Evolutionary conservation across 1,284 basidiomycete species (phyloP).

Genomic region (Sporisorium graminicola): DNA sequence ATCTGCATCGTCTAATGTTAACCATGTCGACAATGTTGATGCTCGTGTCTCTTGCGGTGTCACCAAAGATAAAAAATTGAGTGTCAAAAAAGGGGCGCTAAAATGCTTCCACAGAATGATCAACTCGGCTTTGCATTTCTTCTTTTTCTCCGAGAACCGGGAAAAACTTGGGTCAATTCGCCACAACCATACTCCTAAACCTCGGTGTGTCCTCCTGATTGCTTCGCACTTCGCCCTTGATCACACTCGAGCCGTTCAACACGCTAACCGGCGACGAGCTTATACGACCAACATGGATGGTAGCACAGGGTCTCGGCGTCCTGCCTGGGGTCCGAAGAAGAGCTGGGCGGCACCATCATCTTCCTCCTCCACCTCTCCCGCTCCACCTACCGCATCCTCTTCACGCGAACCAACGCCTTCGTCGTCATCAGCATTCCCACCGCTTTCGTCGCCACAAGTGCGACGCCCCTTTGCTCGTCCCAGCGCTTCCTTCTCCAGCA

Average conservation of each 20-base stretch:
- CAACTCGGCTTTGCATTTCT: slow-evolving; percentile 36
- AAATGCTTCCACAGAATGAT: slow-evolving; percentile 8
- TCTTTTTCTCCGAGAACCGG: slow-evolving; percentile 14
- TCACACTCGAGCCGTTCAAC: background rate
- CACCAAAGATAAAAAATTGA: background rate
- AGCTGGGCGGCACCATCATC: slow-evolving; percentile 13
- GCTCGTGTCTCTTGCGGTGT: background rate
- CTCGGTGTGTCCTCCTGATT: background rate
- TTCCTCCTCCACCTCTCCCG: slow-evolving; percentile 4
- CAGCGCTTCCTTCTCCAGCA: background rate
- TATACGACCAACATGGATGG: slow-evolving; percentile 9
- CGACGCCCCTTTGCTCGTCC: slow-evolving; percentile 17
- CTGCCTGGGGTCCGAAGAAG: slow-evolving; percentile 26
- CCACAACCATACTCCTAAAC: slow-evolving; percentile 1
- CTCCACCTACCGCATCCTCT: slow-evolving; percentile 13
- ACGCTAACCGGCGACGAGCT: too few relatives aligned
- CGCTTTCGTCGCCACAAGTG: slow-evolving; percentile 28
- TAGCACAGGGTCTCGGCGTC: slow-evolving; percentile 5
- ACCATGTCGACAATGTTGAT: background rate
- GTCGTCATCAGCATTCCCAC: slow-evolving; percentile 30
- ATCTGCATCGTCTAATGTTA: background rate
- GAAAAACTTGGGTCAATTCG: slow-evolving; percentile 5
- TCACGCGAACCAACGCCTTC: slow-evolving; percentile 21
- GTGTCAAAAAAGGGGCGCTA: background rate
- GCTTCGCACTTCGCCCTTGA: too few relatives aligned